Evolutionary conservation across 2,329 filamentous ascomycete species (phyloP).

Genomic region (Colletotrichum destructivum): DNA sequence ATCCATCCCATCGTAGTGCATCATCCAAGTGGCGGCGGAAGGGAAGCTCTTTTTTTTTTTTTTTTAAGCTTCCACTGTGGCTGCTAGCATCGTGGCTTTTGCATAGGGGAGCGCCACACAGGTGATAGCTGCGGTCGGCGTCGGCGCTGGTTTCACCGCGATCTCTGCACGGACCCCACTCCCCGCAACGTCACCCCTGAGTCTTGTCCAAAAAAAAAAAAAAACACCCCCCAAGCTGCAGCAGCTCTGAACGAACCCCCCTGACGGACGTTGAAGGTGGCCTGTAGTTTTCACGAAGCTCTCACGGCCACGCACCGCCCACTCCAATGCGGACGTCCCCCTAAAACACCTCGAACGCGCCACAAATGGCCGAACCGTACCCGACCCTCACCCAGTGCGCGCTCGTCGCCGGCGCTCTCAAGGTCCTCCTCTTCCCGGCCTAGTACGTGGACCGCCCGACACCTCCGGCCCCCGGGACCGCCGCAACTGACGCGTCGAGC

Average conservation of each 20-base stretch:
- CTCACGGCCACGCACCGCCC: constrained; percentile 38
- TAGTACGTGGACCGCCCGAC: constrained; percentile 76
- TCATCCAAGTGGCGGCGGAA: neutral
- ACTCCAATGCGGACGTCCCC: constrained; percentile 39
- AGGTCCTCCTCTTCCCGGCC: constrained; percentile 91
- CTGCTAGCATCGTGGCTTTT: constrained; percentile 5
- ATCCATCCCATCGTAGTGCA: no score
- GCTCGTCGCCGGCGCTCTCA: constrained; percentile 88
- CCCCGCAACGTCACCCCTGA: constrained; percentile 25
- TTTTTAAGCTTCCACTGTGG: constrained; percentile 1
- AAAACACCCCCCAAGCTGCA: constrained; percentile 8
- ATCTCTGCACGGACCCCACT: constrained; percentile 36
- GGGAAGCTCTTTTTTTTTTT: neutral
- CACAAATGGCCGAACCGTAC: constrained; percentile 82
- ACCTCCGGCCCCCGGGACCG: neutral
- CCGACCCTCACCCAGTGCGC: constrained; percentile 93
- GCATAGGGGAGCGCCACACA: no score
- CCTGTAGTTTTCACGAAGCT: constrained; percentile 38
- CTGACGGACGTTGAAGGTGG: constrained; percentile 34
- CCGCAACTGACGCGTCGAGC: constrained; percentile 44
- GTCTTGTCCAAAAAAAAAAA: constrained; percentile 7
- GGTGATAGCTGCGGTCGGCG: constrained; percentile 3
- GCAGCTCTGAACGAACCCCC: constrained; percentile 36
- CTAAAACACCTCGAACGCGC: constrained; percentile 27
- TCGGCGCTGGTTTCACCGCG: constrained; percentile 36